Conservation (phyloP, 2,329 filamentous ascomycete genomes). For the Samsoniella hepiali region DNA sequence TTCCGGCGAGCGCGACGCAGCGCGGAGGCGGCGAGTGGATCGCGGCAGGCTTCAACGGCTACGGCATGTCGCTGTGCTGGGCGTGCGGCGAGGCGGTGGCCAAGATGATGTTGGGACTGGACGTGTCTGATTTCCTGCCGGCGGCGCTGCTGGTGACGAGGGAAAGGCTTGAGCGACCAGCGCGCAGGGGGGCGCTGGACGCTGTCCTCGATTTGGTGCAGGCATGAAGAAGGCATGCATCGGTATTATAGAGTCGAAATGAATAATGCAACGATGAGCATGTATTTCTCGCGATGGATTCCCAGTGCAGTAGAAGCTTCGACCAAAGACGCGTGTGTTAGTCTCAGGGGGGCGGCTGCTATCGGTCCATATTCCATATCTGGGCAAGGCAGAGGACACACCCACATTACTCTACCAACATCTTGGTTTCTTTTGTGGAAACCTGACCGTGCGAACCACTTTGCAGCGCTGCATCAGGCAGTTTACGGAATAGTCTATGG, state of each 20-base stretch:
- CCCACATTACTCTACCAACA: background rate
- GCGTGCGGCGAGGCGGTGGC: slow-evolving; percentile 37
- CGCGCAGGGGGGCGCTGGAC: background rate
- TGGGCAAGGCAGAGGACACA: background rate
- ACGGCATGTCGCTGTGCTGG: slow-evolving; percentile 48
- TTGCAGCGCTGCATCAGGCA: background rate
- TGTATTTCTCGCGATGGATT: too few relatives aligned
- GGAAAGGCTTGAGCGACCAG: slow-evolving; percentile 10
- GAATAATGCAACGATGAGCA: background rate
- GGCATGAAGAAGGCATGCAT: background rate
- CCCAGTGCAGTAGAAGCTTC: background rate
- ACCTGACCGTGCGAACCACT: background rate
- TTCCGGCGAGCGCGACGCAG: slow-evolving; percentile 31
- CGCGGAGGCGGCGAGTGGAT: slow-evolving; percentile 40
- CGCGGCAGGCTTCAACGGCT: slow-evolving; percentile 41
- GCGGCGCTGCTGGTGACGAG: slow-evolving; percentile 10
- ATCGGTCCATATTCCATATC: background rate
- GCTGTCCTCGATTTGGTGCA: slow-evolving; percentile 4
- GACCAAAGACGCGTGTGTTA: background rate
- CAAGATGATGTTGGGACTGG: slow-evolving; percentile 18
- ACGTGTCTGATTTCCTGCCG: slow-evolving; percentile 16
- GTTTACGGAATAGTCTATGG: background rate
- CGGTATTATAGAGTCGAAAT: background rate
- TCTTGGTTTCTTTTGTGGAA: background rate
- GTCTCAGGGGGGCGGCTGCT: background rate